Conservation (phyloP, 2,329 filamentous ascomycete genomes). For the Talaromyces sp. region DNA sequence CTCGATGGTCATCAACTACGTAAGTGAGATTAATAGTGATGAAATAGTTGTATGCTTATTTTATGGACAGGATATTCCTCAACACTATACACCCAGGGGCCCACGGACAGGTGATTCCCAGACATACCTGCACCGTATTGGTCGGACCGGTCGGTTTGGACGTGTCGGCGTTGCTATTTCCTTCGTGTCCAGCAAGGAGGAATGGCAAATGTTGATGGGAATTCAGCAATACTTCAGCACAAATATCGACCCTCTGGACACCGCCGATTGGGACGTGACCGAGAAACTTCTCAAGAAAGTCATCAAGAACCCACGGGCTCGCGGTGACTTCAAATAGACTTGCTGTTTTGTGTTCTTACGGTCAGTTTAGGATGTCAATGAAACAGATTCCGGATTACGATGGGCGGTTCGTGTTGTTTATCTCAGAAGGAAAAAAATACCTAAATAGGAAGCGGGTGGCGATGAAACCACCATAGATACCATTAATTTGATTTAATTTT, state of each 20-base stretch:
- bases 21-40: constrained; percentile 27
- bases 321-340: constrained; percentile 26
- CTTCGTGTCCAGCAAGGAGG: constrained; percentile 82
- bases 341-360: background rate
- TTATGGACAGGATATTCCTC: constrained; percentile 58
- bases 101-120: constrained; percentile 72
- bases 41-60: constrained; percentile 10
- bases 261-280: constrained; percentile 84
- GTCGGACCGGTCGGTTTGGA: constrained; percentile 92
- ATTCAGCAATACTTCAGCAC: constrained; percentile 79
- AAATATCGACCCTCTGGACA: constrained; percentile 73
- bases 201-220: constrained; percentile 71
- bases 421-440: background rate
- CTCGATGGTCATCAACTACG: constrained; percentile 98
- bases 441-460: background rate
- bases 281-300: constrained; percentile 77
- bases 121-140: constrained; percentile 97
- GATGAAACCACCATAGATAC: constrained; percentile 27
- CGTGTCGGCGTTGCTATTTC: constrained; percentile 94
- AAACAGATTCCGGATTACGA: background rate
- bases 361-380: background rate
- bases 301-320: constrained; percentile 56
- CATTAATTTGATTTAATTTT: constrained; percentile 14
- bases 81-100: constrained; percentile 52
- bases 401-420: background rate